Conservation (phyloP, 495 filamentous ascomycete genomes). For the Trichoderma virens region DNA sequence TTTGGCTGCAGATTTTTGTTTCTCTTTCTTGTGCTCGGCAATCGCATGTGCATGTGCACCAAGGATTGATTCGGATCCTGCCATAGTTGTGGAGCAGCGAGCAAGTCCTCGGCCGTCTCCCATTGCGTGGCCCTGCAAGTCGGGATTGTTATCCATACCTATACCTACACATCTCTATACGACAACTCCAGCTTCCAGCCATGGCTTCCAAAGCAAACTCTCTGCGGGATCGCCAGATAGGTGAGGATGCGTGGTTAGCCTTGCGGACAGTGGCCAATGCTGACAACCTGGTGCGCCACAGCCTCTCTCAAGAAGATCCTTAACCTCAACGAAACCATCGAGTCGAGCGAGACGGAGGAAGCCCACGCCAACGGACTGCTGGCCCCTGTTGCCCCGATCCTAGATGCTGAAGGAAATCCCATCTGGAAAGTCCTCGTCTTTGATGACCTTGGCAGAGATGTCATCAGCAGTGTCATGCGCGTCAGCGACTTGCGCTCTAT, state of each 20-base stretch:
- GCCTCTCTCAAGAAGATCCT: slow-evolving; percentile 93
- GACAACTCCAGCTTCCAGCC: slow-evolving; percentile 12
- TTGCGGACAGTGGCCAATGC: not conserved
- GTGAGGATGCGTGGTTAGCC: slow-evolving; percentile 37
- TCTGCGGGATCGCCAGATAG: slow-evolving; percentile 92
- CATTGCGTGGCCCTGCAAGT: not conserved
- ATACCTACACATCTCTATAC: not conserved
- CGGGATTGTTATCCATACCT: not conserved
- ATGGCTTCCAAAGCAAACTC: slow-evolving; percentile 72
- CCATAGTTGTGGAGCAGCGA: not conserved
- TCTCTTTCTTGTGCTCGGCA: not conserved
- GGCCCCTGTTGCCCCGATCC: slow-evolving; percentile 65
- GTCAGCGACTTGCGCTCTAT: slow-evolving; percentile 87
- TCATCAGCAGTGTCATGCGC: slow-evolving; percentile 87
- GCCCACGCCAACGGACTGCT: slow-evolving; percentile 55
- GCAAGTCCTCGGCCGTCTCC: not conserved
- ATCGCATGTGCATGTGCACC: not conserved
- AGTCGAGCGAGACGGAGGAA: slow-evolving; percentile 46
- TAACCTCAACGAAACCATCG: slow-evolving; percentile 75
- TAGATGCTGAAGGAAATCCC: slow-evolving; percentile 79
- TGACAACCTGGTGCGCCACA: slow-evolving; percentile 31
- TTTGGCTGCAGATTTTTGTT: not conserved
- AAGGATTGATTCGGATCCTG: not conserved
- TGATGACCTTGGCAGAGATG: slow-evolving; percentile 54
- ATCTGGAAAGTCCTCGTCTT: slow-evolving; percentile 61